Percentiles rank a stretch among this genome's conserved stretches.
Conservation (phyloP, 2,329 filamentous ascomycete genomes). For the Penicillium hordei region DNA sequence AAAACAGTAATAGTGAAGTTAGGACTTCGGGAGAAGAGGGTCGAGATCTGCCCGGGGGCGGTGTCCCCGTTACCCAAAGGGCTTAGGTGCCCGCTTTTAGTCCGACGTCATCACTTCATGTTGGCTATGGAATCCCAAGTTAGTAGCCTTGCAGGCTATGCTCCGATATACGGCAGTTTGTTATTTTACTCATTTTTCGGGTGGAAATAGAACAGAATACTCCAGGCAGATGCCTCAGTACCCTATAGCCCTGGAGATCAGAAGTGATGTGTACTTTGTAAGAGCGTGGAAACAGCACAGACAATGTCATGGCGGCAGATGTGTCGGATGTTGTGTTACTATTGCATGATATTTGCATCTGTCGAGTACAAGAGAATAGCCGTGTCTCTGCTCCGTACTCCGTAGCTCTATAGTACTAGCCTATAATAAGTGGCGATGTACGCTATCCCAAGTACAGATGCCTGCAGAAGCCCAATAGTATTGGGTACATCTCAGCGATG, state of each 20-base stretch:
- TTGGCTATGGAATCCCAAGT: not conserved
- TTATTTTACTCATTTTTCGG: not conserved
- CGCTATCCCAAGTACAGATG: not conserved
- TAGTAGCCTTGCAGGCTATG: not conserved
- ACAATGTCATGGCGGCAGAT: not conserved
- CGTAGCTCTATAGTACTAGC: not conserved
- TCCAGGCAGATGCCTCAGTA: not conserved
- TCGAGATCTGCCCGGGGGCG: slow-evolving; percentile 16
- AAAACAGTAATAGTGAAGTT: slow-evolving; percentile 9
- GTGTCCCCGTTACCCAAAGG: slow-evolving; percentile 9
- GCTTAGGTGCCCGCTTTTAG: not conserved
- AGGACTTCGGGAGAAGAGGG: not conserved
- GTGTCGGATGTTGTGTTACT: not conserved
- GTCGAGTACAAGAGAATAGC: not conserved
- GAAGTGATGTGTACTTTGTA: not conserved
- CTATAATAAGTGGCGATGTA: not conserved
- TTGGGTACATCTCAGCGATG: slow-evolving; percentile 6
- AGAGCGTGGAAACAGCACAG: not conserved
- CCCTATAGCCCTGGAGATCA: not conserved
- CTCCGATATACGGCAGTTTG: not conserved
- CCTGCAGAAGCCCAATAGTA: not conserved
- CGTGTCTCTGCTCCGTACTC: not conserved
- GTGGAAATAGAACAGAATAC: too few species aligned
- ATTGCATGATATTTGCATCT: not conserved
- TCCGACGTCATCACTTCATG: slow-evolving; percentile 10